Evolutionary conservation across 768 basidiomycete species (phyloP).

Genomic region (Tulasnella sp.): DNA sequence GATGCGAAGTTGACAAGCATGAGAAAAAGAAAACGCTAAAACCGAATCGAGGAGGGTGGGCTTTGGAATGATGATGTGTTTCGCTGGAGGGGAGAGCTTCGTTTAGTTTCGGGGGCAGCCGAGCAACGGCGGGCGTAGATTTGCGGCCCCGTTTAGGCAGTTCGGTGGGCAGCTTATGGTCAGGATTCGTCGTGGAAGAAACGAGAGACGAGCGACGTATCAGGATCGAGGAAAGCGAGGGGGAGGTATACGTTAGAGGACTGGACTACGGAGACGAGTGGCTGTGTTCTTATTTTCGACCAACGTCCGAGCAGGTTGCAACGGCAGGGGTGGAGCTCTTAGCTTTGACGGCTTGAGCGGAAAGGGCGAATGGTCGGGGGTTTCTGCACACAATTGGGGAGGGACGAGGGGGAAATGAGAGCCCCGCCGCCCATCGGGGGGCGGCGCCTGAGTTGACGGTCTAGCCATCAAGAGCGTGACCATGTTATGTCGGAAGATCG

Average conservation of each 20-base stretch:
- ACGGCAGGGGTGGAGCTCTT: neutral
- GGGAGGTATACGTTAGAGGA: neutral
- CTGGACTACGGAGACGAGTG: neutral
- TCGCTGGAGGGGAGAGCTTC: neutral
- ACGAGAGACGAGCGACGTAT: neutral
- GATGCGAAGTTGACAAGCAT: too few relatives aligned
- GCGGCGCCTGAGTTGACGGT: neutral
- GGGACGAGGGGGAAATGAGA: neutral
- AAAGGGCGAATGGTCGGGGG: neutral
- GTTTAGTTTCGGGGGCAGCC: neutral
- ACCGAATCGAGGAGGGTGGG: neutral
- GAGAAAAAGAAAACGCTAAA: neutral
- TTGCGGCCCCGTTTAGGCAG: neutral
- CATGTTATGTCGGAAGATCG: slow-evolving; percentile 9
- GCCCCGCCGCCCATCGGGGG: neutral
- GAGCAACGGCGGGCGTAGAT: neutral
- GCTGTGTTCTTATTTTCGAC: neutral
- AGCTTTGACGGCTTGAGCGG: neutral
- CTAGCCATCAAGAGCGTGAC: neutral
- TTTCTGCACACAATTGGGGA: neutral
- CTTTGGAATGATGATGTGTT: neutral
- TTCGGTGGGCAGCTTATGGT: neutral
- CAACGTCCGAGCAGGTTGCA: neutral
- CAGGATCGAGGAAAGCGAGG: neutral
- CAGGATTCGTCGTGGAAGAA: neutral